Percentiles rank a stretch among this genome's conserved stretches.
Conservation (phyloP, 768 basidiomycete genomes). For the Macrolepiota fuliginosa region DNA sequence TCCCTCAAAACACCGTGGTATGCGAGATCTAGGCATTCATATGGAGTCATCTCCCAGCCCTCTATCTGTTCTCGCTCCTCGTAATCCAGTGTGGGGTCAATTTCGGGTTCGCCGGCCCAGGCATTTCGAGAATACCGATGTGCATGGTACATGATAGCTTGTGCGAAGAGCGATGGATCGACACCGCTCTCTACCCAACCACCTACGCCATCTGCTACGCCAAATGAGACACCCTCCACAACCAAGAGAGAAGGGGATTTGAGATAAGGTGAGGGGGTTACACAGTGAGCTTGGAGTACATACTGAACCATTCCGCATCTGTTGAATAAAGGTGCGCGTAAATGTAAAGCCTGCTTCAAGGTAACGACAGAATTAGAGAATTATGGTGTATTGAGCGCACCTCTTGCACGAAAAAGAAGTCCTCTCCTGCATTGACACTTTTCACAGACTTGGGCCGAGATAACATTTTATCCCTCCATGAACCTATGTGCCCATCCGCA, state of each 20-base stretch:
- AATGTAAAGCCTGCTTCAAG: background rate
- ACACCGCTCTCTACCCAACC: slow-evolving; percentile 85
- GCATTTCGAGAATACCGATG: slow-evolving; percentile 67
- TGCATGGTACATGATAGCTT: slow-evolving; percentile 87
- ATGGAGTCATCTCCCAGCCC: slow-evolving; percentile 76
- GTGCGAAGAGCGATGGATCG: slow-evolving; percentile 88
- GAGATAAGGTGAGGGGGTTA: slow-evolving; percentile 9
- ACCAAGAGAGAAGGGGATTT: slow-evolving; percentile 26
- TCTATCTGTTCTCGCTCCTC: slow-evolving; percentile 63
- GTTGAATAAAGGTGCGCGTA: background rate
- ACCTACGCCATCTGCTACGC: slow-evolving; percentile 91
- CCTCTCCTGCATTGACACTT: slow-evolving; percentile 43
- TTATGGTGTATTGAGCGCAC: slow-evolving; percentile 34
- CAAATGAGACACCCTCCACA: slow-evolving; percentile 69
- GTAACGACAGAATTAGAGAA: background rate
- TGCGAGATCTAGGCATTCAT: slow-evolving; percentile 69
- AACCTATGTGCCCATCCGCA: slow-evolving; percentile 52
- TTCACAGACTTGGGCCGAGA: slow-evolving; percentile 36
- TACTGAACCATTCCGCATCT: slow-evolving; percentile 84
- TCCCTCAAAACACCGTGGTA: slow-evolving; percentile 72
- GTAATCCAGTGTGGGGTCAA: slow-evolving; percentile 74
- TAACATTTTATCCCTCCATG: slow-evolving; percentile 70
- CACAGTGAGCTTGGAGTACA: slow-evolving; percentile 31
- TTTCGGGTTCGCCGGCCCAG: slow-evolving; percentile 84
- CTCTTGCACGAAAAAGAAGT: slow-evolving; percentile 62